These are phyloP conservation scores for Rosa rugosa DNA, from an alignment of 306 rosid genomes.

Conservation along the genomic window DNA sequence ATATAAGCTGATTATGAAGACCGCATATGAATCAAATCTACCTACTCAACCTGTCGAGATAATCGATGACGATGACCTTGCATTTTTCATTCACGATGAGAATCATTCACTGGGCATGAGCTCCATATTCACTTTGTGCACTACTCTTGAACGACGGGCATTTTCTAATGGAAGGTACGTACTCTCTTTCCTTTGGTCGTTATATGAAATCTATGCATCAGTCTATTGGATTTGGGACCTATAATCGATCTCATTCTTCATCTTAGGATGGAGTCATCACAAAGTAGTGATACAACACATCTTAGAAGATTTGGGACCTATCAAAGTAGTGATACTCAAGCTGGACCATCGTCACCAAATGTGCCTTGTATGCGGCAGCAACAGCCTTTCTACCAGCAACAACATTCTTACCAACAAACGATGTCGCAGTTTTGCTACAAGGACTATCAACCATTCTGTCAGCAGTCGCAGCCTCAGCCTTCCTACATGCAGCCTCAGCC, in stretches of 20 bases:
- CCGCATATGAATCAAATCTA: not conserved
- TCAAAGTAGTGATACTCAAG: not conserved
- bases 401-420: too few species aligned
- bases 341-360: too few species aligned
- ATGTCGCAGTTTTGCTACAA: too few species aligned
- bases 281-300: not conserved
- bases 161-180: not conserved
- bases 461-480: too few species aligned
- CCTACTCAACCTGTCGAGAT: not conserved
- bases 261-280: not conserved
- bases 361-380: not conserved
- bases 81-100: not conserved
- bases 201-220: not conserved
- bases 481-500: too few species aligned
- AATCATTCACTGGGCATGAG: not conserved
- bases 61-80: not conserved
- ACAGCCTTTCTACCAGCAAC: too few species aligned
- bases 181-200: too few species aligned
- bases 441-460: too few species aligned
- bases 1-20: not conserved
- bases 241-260: not conserved
- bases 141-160: not conserved
- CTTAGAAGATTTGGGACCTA: not conserved
- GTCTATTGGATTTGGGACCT: not conserved
- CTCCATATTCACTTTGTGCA: not conserved